Evolutionary conservation across 2,329 filamentous ascomycete genomes (phyloP), one percentile per base, ranked within the genome.

Genomic region (Lachnellula hyalina): DNA sequence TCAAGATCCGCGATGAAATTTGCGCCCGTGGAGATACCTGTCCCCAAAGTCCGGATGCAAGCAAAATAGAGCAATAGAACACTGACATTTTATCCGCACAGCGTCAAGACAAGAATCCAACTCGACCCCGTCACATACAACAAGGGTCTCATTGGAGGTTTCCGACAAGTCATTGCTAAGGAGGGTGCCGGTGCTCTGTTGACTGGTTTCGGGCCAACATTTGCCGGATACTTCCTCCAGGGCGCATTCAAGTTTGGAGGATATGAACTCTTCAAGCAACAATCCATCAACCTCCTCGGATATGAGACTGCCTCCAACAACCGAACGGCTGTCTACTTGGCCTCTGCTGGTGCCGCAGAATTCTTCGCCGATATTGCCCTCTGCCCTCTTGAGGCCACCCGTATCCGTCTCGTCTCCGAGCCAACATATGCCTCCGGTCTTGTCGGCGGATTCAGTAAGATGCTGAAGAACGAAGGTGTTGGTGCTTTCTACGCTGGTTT

Each of bases 241-340:
- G 90, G 90, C 72, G 87, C 89, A 68, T 85, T 94, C 82, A 95
- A 95, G 80, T 94, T 94, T 75, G 90, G 90, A 74, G 90, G 90
- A 73, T 96, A 96, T 76, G 90, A 96, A 79, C 86, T 95, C 78
- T 95, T 96, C 87, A 95, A 96, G 86, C 84, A 92, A 79, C 88
- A 94, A 77, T 83, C 79, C 71, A 94, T 95, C 76, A 87, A 90
- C 80, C 60, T 80, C 61, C 75, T 95, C 69, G 90, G 90, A 70
- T 85, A 85, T 72, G 88, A 92, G 75, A 83, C 79, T 63, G 89
- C 89, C 67, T 80, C 80, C 68, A 82, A 90, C 74, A 90, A 92
- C 84, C 83, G 88, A 67, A 90, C 87, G 60, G 84, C 83, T 64
- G 85, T 93, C 76, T 93, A 93, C 82, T 82, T 90, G 64, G 87